Conservation (phyloP, 257 asterid genomes). For the Prunella vulgaris region DNA sequence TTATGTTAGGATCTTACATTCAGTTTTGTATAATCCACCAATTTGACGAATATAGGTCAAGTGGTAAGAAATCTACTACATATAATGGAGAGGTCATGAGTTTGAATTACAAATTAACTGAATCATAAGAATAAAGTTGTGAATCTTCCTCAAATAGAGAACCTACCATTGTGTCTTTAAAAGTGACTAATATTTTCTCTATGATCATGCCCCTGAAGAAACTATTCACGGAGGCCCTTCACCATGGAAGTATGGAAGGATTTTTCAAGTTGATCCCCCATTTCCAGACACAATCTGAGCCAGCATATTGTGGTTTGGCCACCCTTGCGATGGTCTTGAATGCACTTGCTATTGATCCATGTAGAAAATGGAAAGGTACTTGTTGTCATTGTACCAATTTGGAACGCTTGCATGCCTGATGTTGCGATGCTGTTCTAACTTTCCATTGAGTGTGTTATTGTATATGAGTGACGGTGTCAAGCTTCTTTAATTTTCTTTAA, state of each 20-base stretch:
- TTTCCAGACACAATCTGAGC: conserved; percentile 81
- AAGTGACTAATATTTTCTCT: conserved; percentile 3
- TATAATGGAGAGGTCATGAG: too few species aligned
- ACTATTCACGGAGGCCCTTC: conserved; percentile 53
- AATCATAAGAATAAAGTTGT: too few species aligned
- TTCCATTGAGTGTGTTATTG: not conserved
- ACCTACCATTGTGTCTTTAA: not conserved
- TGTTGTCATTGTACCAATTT: not conserved
- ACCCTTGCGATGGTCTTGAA: conserved; percentile 72
- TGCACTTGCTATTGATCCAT: conserved; percentile 79
- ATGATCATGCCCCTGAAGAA: conserved; percentile 35
- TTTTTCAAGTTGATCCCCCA: conserved; percentile 62
- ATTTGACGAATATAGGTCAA: too few species aligned
- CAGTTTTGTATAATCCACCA: not conserved
- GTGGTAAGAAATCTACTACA: too few species aligned
- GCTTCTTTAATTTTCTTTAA: not conserved
- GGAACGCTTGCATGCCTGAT: not conserved
- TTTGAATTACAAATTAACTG: too few species aligned
- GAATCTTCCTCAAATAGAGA: too few species aligned
- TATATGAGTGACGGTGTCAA: not conserved
- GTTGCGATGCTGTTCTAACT: not conserved
- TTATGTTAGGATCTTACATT: not conserved
- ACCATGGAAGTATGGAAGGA: conserved; percentile 65
- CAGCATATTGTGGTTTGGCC: conserved; percentile 76
- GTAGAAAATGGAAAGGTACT: conserved; percentile 77